Base-by-base conservation (phyloP, 805 yeast genomes). In the Maudiozyma barnettii region DNA sequence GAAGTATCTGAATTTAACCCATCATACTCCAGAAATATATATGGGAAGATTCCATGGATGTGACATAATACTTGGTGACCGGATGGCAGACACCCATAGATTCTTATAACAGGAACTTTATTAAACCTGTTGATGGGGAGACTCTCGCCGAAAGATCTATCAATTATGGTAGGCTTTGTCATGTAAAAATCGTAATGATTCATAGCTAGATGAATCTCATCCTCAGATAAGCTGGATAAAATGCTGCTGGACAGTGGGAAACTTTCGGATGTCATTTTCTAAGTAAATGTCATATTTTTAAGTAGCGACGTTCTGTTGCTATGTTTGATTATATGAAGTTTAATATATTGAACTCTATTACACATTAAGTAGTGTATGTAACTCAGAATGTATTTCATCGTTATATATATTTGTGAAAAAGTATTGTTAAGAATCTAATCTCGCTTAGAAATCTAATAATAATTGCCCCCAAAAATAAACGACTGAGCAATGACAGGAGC, bases 1-100 rank as follows among this genome's bases (percentile, higher is more conserved):
- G 65, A 51, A 10, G 44, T 48, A 45, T 61, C 66, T 13, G 48
- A 48, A 8, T 46, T 33, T 0, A 64, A 58, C 1, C 80, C 83
- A 39, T 68, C 70, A 57, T 82, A 82, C 33, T 77, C 78, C 2
- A 90, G 69, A 58, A 75, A 89, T 1, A 91, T 54, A 58, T 91
- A 93, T 0, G 98, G 99, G 53, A 74, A 86, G 18, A 77, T 77
- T 37, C 91, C 90, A 66, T 90, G 98, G 9, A 93, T 68, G 61
- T 93, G 96, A 1, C 84, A 75, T 13, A 76, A 54, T 10, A 74
- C 72, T 26, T 77, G 76, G 53, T 77, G 79, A 0, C 88, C 85
- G 0, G 80, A 71, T 1, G 77, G 72, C 0, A 82, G 52, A 12
- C 78, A 72, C 0, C 97, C 98, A 66, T 79, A 93, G 0, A 93